These are phyloP conservation scores for Moniliella sp. DNA, from an alignment of 1,284 basidiomycete genomes.

Conservation along the genomic window DNA sequence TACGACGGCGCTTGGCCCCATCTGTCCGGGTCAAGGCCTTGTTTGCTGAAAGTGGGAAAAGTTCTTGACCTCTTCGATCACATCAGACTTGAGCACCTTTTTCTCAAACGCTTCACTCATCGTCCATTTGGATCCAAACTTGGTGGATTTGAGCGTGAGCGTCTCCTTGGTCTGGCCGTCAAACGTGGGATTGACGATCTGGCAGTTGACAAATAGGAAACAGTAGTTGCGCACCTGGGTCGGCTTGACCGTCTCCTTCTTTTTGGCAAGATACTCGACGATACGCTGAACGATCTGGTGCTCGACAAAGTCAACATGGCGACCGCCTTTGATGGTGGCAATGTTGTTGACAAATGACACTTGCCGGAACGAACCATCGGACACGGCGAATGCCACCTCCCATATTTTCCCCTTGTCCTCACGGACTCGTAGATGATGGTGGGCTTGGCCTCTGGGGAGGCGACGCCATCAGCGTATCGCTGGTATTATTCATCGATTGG, in stretches of 20 bases:
- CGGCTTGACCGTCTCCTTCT: constrained; percentile 77
- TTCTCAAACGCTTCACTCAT: constrained; percentile 84
- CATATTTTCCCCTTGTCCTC: constrained; percentile 46
- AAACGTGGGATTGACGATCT: constrained; percentile 94
- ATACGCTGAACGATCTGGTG: constrained; percentile 63
- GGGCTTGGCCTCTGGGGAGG: constrained; percentile 50
- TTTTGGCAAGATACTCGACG: constrained; percentile 65
- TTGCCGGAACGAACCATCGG: constrained; percentile 62
- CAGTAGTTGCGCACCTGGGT: constrained; percentile 89
- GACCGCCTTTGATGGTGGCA: constrained; percentile 85
- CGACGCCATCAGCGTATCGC: constrained; percentile 7
- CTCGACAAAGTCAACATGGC: constrained; percentile 67
- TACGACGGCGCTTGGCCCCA: constrained; percentile 57
- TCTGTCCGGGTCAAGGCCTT: constrained; percentile 89
- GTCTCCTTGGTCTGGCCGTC: constrained; percentile 98
- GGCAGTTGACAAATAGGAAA: constrained; percentile 90
- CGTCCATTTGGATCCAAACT: constrained; percentile 72
- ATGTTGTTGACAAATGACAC: constrained; percentile 97
- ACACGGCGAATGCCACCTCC: constrained; percentile 88
- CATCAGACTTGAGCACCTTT: constrained; percentile 73
- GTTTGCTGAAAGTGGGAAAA: constrained; percentile 92
- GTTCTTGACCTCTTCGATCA: constrained; percentile 75
- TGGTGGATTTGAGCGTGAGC: constrained; percentile 62
- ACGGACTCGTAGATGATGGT: constrained; percentile 62
- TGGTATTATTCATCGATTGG: constrained; percentile 30